Percentiles rank a stretch among this genome's conserved stretches.
phyloP scores from a whole-genome alignment of 2,329 filamentous ascomycete genomes.

The Clarireedia monteithiana region DNA sequence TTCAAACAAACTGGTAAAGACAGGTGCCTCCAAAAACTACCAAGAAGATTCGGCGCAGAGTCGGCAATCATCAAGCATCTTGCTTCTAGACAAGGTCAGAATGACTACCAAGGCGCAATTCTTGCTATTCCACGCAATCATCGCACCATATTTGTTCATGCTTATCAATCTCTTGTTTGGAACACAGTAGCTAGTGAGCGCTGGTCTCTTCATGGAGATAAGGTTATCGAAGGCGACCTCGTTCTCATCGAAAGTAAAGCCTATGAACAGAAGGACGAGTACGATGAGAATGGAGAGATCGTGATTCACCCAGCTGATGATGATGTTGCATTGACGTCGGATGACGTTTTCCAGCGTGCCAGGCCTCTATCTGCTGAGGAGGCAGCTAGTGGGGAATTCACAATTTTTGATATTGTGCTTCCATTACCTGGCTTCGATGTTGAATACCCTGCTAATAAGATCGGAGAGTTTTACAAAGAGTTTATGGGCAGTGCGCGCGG shows the following conservation, averaged over 20 bases:
- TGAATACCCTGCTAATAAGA: slow-evolving; percentile 73
- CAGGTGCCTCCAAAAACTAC: slow-evolving; percentile 55
- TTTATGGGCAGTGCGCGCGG: slow-evolving; percentile 81
- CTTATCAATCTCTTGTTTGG: slow-evolving; percentile 93
- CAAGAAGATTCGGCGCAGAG: slow-evolving; percentile 77
- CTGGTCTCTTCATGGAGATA: slow-evolving; percentile 65
- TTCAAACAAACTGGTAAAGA: slow-evolving; percentile 58
- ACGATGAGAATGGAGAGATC: slow-evolving; percentile 33
- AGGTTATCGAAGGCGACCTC: slow-evolving; percentile 78
- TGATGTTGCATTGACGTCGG: slow-evolving; percentile 44
- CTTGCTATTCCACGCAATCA: slow-evolving; percentile 73
- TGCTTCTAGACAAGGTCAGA: slow-evolving; percentile 31
- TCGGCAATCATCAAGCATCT: slow-evolving; percentile 71
- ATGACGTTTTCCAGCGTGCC: slow-evolving; percentile 59
- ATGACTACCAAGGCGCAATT: slow-evolving; percentile 75
- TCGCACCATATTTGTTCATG: slow-evolving; percentile 91
- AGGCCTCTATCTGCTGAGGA: slow-evolving; percentile 71
- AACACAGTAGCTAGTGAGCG: slow-evolving; percentile 77
- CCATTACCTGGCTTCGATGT: slow-evolving; percentile 91
- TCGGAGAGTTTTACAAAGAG: slow-evolving; percentile 73
- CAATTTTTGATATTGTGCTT: slow-evolving; percentile 81
- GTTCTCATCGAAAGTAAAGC: slow-evolving; percentile 23
- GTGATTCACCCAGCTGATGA: slow-evolving; percentile 46
- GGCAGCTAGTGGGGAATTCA: slow-evolving; percentile 65
- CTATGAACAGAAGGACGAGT: slow-evolving; percentile 20